Base-by-base conservation (phyloP, 1,284 basidiomycete genomes). In the Apiotrichum siamense region DNA sequence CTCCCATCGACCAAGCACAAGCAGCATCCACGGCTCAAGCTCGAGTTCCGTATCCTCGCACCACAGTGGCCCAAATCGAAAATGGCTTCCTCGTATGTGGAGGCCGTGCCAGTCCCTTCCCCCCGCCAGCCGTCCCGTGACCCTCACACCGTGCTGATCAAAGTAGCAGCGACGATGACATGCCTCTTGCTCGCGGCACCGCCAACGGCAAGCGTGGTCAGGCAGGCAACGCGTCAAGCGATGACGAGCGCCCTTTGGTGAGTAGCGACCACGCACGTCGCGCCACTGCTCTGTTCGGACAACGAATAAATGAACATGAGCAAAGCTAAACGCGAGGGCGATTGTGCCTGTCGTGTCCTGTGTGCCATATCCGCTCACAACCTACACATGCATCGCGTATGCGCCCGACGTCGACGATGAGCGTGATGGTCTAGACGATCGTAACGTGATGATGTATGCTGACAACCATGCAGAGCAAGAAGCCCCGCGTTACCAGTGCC, bases 171-270 rank as follows among this genome's bases (percentile, higher is more conserved):
- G 54, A 56, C 31, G 52, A 57, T 35, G 57, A 58, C 13, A 44
- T 38, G 10, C 57, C 57, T 4, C 52, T 58, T 17, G 50, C 53
- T 3, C 47, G 47, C 13, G 36, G 36, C 39, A 17, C 48, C 47
- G 53, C 65, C 46, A 63, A 65, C 17, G 62, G 65, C 20, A 68
- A 67, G 38, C 52, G 58, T 25, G 53, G 44, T 4, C 52, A 47
- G 17, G 32, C 15, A 43, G 11, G 15, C 25, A 32, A 35, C 33
- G 52, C 51, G 36, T 48, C 47, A 6, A 64, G 52, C 53, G 60
- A 62, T 32, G 72, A 70, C 27, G 68, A 71, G 32, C 63, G 65
- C 45, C 75, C 75, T 42, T 52, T 74, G 54, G 73, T 73, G 49
- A 58, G 33, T 35, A n/a, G 12, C n/a, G n/a, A n/a, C n/a, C n/a